phyloP scores from a whole-genome alignment of 768 basidiomycete genomes.

The Cubamyces lactineus region DNA sequence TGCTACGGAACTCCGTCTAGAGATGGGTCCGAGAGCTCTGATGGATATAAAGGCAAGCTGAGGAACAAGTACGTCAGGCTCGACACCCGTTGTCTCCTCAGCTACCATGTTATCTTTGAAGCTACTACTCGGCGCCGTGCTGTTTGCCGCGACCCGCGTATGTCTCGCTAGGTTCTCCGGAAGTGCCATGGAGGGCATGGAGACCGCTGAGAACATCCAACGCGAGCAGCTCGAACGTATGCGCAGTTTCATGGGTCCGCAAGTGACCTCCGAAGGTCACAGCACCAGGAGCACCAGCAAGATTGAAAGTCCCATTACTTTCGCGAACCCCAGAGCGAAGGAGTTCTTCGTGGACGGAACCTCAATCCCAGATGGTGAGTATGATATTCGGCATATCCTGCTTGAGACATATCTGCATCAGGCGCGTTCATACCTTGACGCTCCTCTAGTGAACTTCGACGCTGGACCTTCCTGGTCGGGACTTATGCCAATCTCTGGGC shows the following conservation, averaged over 20 bases:
- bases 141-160: slow-evolving; percentile 10
- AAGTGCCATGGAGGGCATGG: slow-evolving; percentile 33
- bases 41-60: neutral
- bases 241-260: slow-evolving; percentile 32
- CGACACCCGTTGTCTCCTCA: neutral
- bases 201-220: slow-evolving; percentile 32
- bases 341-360: slow-evolving; percentile 42
- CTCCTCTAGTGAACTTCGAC: slow-evolving; percentile 38
- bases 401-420: neutral
- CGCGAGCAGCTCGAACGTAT: slow-evolving; percentile 32
- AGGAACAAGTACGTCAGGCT: neutral
- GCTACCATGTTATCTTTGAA: slow-evolving; percentile 5
- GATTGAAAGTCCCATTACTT: slow-evolving; percentile 27
- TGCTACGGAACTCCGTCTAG: slow-evolving; percentile 1
- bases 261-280: slow-evolving; percentile 1
- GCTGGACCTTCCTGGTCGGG: slow-evolving; percentile 39
- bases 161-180: slow-evolving; percentile 24
- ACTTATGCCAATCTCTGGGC: slow-evolving; percentile 36
- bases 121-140: slow-evolving; percentile 2
- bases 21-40: neutral
- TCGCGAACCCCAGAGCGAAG: slow-evolving; percentile 28
- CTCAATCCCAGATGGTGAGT: slow-evolving; percentile 36
- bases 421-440: neutral
- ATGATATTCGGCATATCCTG: neutral
- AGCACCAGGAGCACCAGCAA: slow-evolving; percentile 10